Evolutionary conservation across 257 asterid genomes (phyloP).

Genomic region (Fraxinus quadrangulata): DNA sequence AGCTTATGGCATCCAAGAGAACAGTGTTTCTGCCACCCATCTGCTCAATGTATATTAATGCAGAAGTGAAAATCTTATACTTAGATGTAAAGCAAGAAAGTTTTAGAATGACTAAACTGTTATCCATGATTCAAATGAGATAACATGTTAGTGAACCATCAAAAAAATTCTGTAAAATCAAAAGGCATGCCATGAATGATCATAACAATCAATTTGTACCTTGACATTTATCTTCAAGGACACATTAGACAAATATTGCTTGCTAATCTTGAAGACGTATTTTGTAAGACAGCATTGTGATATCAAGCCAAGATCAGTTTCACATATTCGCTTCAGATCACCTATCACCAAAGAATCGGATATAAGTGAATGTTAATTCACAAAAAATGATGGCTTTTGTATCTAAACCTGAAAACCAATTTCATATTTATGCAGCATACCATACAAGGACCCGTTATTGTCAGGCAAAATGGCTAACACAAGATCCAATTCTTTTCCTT

Average conservation of each 20-base stretch:
- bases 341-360: slow-evolving; percentile 43
- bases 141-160: background rate
- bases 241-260: slow-evolving; percentile 95
- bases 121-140: background rate
- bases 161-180: background rate
- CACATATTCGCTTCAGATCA: slow-evolving; percentile 94
- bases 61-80: background rate
- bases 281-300: slow-evolving; percentile 96
- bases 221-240: slow-evolving; percentile 95
- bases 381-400: background rate
- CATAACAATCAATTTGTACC: slow-evolving; percentile 37
- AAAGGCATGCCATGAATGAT: background rate
- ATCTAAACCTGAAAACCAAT: background rate
- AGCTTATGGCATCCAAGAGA: slow-evolving; percentile 75
- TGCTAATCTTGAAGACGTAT: slow-evolving; percentile 92
- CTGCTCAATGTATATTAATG: slow-evolving; percentile 36
- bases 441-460: slow-evolving; percentile 88
- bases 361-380: background rate
- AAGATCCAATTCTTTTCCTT: slow-evolving; percentile 94
- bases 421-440: slow-evolving; percentile 34
- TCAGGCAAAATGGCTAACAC: slow-evolving; percentile 88
- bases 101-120: background rate
- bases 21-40: slow-evolving; percentile 89
- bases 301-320: slow-evolving; percentile 93
- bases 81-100: background rate